Evolutionary conservation across 148 eudicot genomes (phyloP).

Genomic region (Rhododendron henanense): DNA sequence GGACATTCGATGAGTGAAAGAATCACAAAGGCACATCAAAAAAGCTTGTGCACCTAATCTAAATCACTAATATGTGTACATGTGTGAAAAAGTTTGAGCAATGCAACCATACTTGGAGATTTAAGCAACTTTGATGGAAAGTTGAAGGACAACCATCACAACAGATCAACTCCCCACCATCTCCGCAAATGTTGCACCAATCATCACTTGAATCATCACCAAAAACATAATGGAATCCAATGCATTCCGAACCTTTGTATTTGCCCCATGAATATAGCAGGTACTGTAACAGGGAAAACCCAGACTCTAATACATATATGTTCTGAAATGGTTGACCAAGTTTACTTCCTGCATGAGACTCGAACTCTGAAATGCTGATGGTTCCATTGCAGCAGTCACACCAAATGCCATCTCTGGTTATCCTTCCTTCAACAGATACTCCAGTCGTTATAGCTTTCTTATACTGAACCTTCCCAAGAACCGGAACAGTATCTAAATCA

Average conservation of each 20-base stretch:
- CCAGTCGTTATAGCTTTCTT: constrained; percentile 23
- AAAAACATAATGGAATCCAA: constrained; percentile 52
- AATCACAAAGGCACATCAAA: background rate
- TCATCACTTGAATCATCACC: constrained; percentile 92
- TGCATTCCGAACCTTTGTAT: constrained; percentile 37
- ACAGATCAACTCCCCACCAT: constrained; percentile 94
- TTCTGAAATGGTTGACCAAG: constrained; percentile 40
- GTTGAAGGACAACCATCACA: constrained; percentile 97
- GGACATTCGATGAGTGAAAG: background rate
- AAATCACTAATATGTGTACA: background rate
- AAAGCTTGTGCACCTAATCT: background rate
- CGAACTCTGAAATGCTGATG: constrained; percentile 50
- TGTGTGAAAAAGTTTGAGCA: background rate
- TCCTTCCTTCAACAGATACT: constrained; percentile 50
- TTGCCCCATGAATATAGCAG: constrained; percentile 62
- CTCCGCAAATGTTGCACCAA: constrained; percentile 88
- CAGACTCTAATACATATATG: constrained; percentile 53
- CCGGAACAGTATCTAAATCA: constrained; percentile 49
- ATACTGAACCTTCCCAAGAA: constrained; percentile 52
- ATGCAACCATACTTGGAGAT: constrained; percentile 54
- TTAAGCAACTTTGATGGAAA: constrained; percentile 73
- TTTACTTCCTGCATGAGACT: constrained; percentile 58
- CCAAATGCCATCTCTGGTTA: constrained; percentile 69
- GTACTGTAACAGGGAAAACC: constrained; percentile 54
- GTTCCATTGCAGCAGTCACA: constrained; percentile 62